Evolutionary conservation across 2,329 filamentous ascomycete genomes (phyloP).

Genomic region (Exophiala phaeomuriformis): DNA sequence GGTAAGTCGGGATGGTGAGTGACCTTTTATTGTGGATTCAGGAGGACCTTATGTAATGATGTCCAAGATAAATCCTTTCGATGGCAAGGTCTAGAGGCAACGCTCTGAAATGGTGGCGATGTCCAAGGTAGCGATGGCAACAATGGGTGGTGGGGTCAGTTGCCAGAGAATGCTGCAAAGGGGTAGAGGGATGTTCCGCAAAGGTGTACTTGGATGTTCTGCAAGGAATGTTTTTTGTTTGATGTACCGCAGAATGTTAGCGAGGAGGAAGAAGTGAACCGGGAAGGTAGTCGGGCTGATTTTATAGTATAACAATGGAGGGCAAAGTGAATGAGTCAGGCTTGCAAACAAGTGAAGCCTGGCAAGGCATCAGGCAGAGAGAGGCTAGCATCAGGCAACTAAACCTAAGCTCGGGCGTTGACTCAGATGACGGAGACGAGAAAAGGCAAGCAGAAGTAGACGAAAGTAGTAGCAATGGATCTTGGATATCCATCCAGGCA

Average conservation of each 20-base stretch:
- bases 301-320: slow-evolving; percentile 11
- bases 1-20: neutral
- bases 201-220: slow-evolving; percentile 7
- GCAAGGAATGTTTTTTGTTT: neutral
- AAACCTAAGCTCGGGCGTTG: slow-evolving; percentile 15
- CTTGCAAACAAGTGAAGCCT: slow-evolving; percentile 11
- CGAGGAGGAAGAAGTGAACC: neutral
- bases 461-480: neutral
- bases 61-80: neutral
- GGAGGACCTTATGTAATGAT: neutral
- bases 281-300: slow-evolving; percentile 6
- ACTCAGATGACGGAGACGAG: slow-evolving; percentile 15
- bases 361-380: slow-evolving; percentile 19
- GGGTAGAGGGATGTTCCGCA: slow-evolving; percentile 10
- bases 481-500: neutral
- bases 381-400: slow-evolving; percentile 21
- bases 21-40: no score
- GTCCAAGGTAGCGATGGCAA: slow-evolving; percentile 20
- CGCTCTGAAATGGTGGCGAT: slow-evolving; percentile 12
- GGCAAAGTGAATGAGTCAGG: slow-evolving; percentile 13
- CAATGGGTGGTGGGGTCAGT: slow-evolving; percentile 20
- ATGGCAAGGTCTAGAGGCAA: slow-evolving; percentile 3
- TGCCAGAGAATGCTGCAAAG: slow-evolving; percentile 17
- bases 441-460: neutral
- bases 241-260: slow-evolving; percentile 1